Evolutionary conservation across 176 grass and related monocot species (phyloP).

Genomic region (Rhynchospora tenuis): DNA sequence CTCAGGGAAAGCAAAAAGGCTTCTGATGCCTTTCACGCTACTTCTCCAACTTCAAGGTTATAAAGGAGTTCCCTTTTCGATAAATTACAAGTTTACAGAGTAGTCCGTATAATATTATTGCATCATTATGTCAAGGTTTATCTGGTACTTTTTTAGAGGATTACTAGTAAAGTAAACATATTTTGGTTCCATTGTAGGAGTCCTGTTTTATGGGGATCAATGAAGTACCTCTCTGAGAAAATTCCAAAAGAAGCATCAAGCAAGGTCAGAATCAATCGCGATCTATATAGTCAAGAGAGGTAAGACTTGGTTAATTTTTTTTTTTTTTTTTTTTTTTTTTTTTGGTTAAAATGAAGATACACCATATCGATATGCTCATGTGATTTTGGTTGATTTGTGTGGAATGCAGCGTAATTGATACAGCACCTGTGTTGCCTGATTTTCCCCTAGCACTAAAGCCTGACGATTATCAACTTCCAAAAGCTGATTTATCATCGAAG

Average conservation of each 20-base stretch:
- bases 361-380: conserved; percentile 1
- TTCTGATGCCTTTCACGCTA: conserved; percentile 60
- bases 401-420: conserved; percentile 52
- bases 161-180: conserved; percentile 1
- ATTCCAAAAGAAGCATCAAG: conserved; percentile 92
- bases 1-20: conserved; percentile 83
- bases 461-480: conserved; percentile 84
- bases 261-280: conserved; percentile 82
- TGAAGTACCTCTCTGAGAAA: conserved; percentile 82
- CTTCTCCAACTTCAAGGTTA: conserved; percentile 77
- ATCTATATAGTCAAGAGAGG: conserved; percentile 91
- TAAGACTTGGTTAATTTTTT: conserved; percentile 42
- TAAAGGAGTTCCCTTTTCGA: background rate
- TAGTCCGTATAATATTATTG: background rate
- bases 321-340: too few relatives aligned
- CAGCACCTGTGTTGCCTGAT: conserved; percentile 76
- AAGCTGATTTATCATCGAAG: conserved; percentile 59
- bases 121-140: background rate
- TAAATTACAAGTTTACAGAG: background rate
- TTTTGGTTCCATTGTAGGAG: conserved; percentile 39
- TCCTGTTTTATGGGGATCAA: conserved; percentile 71
- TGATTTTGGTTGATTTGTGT: conserved; percentile 20
- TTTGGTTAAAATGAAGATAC: background rate
- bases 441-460: conserved; percentile 81
- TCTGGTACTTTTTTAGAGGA: background rate